Evolutionary conservation across 306 rosid genomes (phyloP), one percentile per base, ranked within the genome.

Genomic region (Fragaria nilgerrensis): DNA sequence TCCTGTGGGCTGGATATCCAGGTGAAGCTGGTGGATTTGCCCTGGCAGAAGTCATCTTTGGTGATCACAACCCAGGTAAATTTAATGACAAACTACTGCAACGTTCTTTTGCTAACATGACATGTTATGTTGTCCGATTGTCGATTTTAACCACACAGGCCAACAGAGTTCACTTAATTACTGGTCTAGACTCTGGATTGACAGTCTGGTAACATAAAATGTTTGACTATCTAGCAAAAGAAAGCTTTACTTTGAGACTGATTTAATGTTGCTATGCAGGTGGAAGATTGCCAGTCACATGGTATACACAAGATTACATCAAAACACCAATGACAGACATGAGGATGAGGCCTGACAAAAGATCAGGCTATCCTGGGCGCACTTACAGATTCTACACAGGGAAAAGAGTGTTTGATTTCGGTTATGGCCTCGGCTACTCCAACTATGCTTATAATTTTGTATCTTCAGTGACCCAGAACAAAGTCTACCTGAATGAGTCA

Each of bases 1-100:
- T 95, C 78, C 63, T 95, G 59, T 95, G 97, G 99, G 99, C 96
- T 68, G 99, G 99, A 80, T 95, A 95, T 87, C 97, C 97, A 0
- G 97, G 99, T 9, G 87, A 92, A 84, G 85, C 86, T 50, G 99
- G 99, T 65, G 97, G 95, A 67, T 72, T 75, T 70, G 99, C 99
- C 3, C 80, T 95, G 77, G 92, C 97, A 9, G 83, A 91, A 66
- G 83, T 95, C 67, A 87, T 95, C 79, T 95, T 95, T 82, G 99
- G 99, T 20, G 90, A 95, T 34, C 97, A 92, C 70, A 95, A 95
- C 53, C 97, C 97, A 84, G 97, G 97, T 92, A 59, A 75, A 5
- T 47, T 27, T 76, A 49, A 23, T 7, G 8, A 71, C 61, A 17
- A 48, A 47, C 16, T 15, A 15, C 9, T 13, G 1, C 27, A 47